Percentiles rank a stretch among this genome's conserved stretches.
Evolutionary conservation across 1,284 basidiomycete genomes (phyloP).

Genomic region (Austropuccinia psidii): DNA sequence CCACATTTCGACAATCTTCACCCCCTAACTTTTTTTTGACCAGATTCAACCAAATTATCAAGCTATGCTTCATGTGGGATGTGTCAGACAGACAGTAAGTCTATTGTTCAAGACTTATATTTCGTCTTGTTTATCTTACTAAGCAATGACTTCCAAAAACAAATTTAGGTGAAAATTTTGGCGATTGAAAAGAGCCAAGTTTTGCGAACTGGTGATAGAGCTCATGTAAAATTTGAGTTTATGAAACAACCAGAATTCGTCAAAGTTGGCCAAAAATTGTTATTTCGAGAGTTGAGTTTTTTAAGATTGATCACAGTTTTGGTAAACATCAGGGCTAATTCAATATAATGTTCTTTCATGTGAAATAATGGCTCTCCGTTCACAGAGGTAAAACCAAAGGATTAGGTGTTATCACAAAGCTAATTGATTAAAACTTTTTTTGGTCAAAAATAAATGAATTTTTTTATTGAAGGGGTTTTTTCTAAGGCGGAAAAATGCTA

Average conservation of each 20-base stretch:
- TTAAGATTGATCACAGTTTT: no score
- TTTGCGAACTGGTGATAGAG: conserved; percentile 79
- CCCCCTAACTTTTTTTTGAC: no score
- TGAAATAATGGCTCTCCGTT: not conserved
- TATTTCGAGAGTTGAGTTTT: conserved; percentile 32
- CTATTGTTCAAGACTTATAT: conserved; percentile 62
- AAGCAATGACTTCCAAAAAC: conserved; percentile 20
- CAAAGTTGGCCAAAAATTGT: conserved; percentile 29
- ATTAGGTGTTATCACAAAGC: conserved; percentile 29
- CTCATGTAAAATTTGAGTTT: conserved; percentile 82
- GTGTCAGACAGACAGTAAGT: conserved; percentile 78
- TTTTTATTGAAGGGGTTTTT: no score
- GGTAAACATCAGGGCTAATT: not conserved
- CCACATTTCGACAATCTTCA: conserved; percentile 53
- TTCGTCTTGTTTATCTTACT: not conserved
- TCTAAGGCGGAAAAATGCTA: no score
- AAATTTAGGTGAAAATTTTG: conserved; percentile 28
- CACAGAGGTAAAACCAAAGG: conserved; percentile 36
- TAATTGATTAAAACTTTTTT: no score
- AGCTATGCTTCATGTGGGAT: conserved; percentile 51
- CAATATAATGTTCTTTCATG: not conserved
- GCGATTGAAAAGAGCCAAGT: conserved; percentile 47
- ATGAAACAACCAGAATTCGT: conserved; percentile 38
- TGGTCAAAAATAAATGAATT: no score
- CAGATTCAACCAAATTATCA: conserved; percentile 40